These are phyloP conservation scores for Suhomyces wounanorum DNA, from an alignment of 1,139 yeast species.

Conservation along the genomic window DNA sequence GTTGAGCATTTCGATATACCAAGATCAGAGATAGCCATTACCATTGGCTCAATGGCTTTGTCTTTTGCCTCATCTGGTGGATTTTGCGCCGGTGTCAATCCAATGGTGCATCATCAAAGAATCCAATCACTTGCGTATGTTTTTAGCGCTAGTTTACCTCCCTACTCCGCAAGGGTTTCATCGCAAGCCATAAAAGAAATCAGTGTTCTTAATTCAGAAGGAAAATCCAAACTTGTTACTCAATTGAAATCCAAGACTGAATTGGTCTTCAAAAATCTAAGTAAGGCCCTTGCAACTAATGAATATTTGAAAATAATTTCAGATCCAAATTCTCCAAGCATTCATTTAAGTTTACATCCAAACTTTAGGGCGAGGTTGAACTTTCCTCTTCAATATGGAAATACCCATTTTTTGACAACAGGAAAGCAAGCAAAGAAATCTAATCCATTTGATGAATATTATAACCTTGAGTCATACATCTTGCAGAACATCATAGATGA, in stretches of 20 bases:
- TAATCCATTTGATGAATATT: slow-evolving; percentile 43
- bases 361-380: slow-evolving; percentile 43
- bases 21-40: slow-evolving; percentile 71
- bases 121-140: slow-evolving; percentile 88
- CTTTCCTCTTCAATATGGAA: slow-evolving; percentile 53
- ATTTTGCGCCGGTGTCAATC: slow-evolving; percentile 82
- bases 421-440: slow-evolving; percentile 39
- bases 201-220: slow-evolving; percentile 33
- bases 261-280: slow-evolving; percentile 24
- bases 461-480: slow-evolving; percentile 61
- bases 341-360: slow-evolving; percentile 58
- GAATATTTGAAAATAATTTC: slow-evolving; percentile 54
- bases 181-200: slow-evolving; percentile 57
- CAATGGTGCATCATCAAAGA: slow-evolving; percentile 91
- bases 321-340: slow-evolving; percentile 59
- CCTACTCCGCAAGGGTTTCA: slow-evolving; percentile 80
- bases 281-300: slow-evolving; percentile 13
- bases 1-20: slow-evolving; percentile 70
- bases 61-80: slow-evolving; percentile 93
- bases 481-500: slow-evolving; percentile 65
- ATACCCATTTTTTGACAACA: slow-evolving; percentile 36
- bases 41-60: slow-evolving; percentile 83
- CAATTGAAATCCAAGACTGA: slow-evolving; percentile 29
- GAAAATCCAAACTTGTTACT: slow-evolving; percentile 33
- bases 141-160: slow-evolving; percentile 93